phyloP scores from a whole-genome alignment of 2,329 filamentous ascomycete genomes.

The Rhynchosporium secalis region DNA sequence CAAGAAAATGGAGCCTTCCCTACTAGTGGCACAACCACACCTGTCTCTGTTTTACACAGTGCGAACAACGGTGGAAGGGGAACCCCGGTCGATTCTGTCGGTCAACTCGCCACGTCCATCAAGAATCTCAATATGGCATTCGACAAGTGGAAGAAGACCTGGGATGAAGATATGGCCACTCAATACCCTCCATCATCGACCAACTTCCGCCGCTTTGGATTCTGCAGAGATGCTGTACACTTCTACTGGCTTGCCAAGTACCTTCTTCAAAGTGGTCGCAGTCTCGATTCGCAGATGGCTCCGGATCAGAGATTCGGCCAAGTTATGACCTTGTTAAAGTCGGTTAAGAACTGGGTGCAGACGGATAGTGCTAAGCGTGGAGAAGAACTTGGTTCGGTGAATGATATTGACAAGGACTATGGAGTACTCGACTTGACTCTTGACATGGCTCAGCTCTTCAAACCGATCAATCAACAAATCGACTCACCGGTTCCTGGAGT shows the following conservation, averaged over 20 bases:
- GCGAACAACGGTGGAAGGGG: conserved; percentile 48
- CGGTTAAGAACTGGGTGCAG: conserved; percentile 59
- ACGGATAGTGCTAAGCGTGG: conserved; percentile 65
- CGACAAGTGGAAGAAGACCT: conserved; percentile 70
- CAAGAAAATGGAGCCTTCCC: conserved; percentile 36
- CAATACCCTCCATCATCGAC: conserved; percentile 62
- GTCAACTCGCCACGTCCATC: conserved; percentile 42
- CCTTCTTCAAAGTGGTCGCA: conserved; percentile 59
- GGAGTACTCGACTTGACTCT: conserved; percentile 64
- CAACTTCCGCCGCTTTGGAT: conserved; percentile 62
- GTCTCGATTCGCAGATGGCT: conserved; percentile 53
- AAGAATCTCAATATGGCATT: conserved; percentile 56
- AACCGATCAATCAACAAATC: conserved; percentile 52
- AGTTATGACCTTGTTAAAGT: conserved; percentile 61
- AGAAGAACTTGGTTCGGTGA: conserved; percentile 67
- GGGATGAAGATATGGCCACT: conserved; percentile 67
- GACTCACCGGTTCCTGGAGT: conserved; percentile 40
- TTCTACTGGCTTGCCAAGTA: conserved; percentile 72
- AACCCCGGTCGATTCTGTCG: conserved; percentile 47
- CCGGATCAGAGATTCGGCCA: conserved; percentile 61
- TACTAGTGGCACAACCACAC: conserved; percentile 53
- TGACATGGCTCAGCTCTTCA: conserved; percentile 71
- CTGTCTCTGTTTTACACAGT: conserved; percentile 51
- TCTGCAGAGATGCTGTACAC: conserved; percentile 70
- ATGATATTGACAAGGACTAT: conserved; percentile 67